phyloP scores from a whole-genome alignment of 345 rosid species.

The Eucalyptus brandiana region DNA sequence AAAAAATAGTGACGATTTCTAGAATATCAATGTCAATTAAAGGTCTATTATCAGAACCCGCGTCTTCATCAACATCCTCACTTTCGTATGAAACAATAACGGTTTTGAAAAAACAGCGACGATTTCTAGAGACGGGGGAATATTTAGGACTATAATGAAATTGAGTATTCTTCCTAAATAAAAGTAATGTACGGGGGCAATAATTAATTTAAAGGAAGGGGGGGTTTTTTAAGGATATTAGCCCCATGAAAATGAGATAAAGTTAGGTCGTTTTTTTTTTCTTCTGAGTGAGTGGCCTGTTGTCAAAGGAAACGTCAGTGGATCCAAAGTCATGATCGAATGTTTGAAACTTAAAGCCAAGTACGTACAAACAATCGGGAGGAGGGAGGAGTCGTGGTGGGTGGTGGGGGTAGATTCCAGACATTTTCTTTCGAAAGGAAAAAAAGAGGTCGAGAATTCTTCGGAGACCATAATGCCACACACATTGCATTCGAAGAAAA shows the following conservation, averaged over 20 bases:
- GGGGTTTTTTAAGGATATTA: fast-evolving
- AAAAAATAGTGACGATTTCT: background rate
- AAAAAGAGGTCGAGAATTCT: background rate
- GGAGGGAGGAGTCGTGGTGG: background rate
- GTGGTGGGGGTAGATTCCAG: background rate
- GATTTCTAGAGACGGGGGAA: fast-evolving
- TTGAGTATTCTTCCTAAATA: background rate
- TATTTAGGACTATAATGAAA: background rate
- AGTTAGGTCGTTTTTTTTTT: background rate
- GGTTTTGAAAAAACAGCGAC: background rate
- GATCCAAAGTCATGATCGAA: background rate
- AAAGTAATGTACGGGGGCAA: background rate
- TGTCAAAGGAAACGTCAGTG: background rate
- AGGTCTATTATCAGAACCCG: background rate
- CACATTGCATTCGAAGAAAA: background rate
- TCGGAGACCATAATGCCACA: background rate
- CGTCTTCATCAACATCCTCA: background rate
- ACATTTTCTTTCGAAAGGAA: background rate
- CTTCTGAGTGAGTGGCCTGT: background rate
- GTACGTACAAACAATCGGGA: background rate
- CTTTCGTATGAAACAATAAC: background rate
- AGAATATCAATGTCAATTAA: background rate
- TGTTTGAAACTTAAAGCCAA: background rate
- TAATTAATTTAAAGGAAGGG: background rate
- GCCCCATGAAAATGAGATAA: background rate